Conservation (phyloP, 805 yeast species). For the Yamadazyma ubonensis region DNA sequence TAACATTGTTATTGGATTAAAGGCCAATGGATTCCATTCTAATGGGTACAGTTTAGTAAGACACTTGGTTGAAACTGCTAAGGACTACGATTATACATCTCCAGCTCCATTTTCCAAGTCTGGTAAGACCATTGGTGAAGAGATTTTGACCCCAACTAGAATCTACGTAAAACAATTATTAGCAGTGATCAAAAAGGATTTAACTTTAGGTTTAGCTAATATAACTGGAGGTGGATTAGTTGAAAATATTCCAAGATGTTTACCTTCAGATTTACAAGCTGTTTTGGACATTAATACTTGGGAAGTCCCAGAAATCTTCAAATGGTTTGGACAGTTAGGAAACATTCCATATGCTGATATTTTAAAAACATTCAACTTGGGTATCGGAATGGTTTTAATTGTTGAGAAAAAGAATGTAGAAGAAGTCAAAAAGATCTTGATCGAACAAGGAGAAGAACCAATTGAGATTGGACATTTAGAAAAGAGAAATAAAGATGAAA, state of each 20-base stretch:
- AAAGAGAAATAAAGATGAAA: constrained; percentile 42
- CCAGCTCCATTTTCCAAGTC: constrained; percentile 79
- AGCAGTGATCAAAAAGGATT: constrained; percentile 63
- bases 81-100: constrained; percentile 68
- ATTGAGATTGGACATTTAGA: constrained; percentile 45
- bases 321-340: constrained; percentile 92
- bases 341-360: constrained; percentile 83
- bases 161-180: constrained; percentile 91
- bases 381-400: constrained; percentile 93
- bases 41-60: constrained; percentile 95
- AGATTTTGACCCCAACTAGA: constrained; percentile 83
- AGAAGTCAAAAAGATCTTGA: constrained; percentile 51
- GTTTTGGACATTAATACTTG: constrained; percentile 74
- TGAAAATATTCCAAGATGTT: constrained; percentile 93
- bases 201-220: constrained; percentile 87
- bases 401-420: constrained; percentile 69
- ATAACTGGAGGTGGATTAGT: constrained; percentile 98
- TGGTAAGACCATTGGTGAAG: constrained; percentile 75
- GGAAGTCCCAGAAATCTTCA: constrained; percentile 86
- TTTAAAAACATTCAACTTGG: constrained; percentile 89
- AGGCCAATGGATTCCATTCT: constrained; percentile 92
- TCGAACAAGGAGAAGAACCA: constrained; percentile 71
- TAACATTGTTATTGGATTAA: constrained; percentile 80
- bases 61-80: constrained; percentile 78
- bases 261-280: constrained; percentile 80